phyloP scores from a whole-genome alignment of 257 asterid species.

The Solanum pennellii region DNA sequence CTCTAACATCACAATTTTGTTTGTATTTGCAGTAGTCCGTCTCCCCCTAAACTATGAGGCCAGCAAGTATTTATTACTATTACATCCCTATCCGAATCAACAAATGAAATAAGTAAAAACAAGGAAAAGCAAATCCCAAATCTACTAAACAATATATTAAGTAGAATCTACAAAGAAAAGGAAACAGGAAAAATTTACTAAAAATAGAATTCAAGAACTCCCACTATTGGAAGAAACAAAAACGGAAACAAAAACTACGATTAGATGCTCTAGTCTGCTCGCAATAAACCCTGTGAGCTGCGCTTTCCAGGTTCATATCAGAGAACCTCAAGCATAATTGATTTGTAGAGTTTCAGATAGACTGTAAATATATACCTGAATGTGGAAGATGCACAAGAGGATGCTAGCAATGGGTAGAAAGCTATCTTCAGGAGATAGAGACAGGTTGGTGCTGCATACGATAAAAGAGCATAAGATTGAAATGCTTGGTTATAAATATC shows the following conservation, averaged over 20 bases:
- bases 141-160: not conserved
- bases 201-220: not conserved
- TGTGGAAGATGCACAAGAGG: conserved; percentile 70
- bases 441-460: conserved; percentile 53
- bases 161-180: not conserved
- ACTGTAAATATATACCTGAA: conserved; percentile 45
- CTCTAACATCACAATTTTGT: not conserved
- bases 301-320: not conserved
- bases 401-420: conserved; percentile 96
- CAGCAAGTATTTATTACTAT: not conserved
- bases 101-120: not conserved
- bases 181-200: not conserved
- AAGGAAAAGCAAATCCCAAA: not conserved
- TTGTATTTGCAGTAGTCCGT: not conserved
- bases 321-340: not conserved
- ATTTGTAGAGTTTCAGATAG: not conserved
- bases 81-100: not conserved
- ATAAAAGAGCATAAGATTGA: not conserved
- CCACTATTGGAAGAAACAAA: not conserved
- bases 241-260: not conserved
- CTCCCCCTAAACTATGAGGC: not conserved
- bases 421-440: conserved; percentile 91
- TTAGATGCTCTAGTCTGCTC: not conserved
- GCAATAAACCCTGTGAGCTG: not conserved
- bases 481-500: not conserved